phyloP scores from a whole-genome alignment of 768 basidiomycete species.

The Termitomyces sp. region DNA sequence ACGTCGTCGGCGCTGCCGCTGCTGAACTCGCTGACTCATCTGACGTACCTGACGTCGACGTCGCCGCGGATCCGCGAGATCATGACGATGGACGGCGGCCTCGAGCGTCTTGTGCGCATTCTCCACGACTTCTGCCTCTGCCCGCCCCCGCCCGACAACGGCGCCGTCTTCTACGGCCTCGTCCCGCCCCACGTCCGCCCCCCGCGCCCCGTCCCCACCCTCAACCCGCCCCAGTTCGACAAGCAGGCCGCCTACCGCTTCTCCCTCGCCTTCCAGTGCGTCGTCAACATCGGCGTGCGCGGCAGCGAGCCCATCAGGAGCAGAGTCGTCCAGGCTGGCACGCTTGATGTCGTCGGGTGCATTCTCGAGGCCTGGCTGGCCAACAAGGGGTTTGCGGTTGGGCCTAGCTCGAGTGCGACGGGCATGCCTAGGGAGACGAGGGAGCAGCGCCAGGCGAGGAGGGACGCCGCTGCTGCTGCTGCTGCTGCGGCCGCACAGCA shows the following conservation, averaged over 20 bases:
- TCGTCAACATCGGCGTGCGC: conserved; percentile 95
- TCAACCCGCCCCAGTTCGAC: conserved; percentile 70
- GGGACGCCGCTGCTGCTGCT: conserved; percentile 43
- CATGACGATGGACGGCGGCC: conserved; percentile 95
- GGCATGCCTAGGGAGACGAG: conserved; percentile 72
- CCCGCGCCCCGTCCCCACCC: conserved; percentile 52
- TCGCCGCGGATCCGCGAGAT: conserved; percentile 98
- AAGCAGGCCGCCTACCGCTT: conserved; percentile 87
- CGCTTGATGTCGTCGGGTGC: conserved; percentile 89
- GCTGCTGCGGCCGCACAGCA: conserved; percentile 36
- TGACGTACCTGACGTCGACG: conserved; percentile 94
- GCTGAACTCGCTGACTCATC: conserved; percentile 92
- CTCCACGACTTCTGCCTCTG: conserved; percentile 84
- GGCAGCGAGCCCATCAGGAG: conserved; percentile 91
- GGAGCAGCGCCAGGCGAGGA: conserved; percentile 66
- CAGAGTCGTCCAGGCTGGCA: conserved; percentile 92
- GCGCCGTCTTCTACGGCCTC: conserved; percentile 74
- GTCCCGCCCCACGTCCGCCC: conserved; percentile 59
- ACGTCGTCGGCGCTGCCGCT: conserved; percentile 43
- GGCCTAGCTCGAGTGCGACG: conserved; percentile 73
- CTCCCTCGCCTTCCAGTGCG: conserved; percentile 91
- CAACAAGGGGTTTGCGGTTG: conserved; percentile 83
- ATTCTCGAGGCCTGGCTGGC: conserved; percentile 93
- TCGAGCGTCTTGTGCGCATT: conserved; percentile 92
- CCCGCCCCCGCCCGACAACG: conserved; percentile 80